Evolutionary conservation across 768 basidiomycete species (phyloP).

Genomic region (Gelatoporia subvermispora): DNA sequence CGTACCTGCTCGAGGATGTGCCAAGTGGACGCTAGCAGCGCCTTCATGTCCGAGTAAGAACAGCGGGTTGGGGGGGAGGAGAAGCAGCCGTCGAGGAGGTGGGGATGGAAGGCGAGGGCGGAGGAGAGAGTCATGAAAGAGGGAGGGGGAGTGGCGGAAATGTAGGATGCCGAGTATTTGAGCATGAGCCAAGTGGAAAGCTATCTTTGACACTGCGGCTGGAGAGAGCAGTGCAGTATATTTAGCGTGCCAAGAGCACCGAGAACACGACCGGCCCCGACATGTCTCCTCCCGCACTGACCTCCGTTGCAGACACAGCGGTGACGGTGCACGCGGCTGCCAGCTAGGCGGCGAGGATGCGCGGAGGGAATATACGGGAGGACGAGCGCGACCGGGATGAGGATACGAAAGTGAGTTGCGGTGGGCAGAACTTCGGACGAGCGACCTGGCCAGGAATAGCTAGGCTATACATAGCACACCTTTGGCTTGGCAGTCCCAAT

Average conservation of each 20-base stretch:
- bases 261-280: constrained; percentile 11
- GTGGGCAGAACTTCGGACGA: neutral
- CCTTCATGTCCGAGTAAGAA: constrained; percentile 18
- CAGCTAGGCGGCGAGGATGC: neutral
- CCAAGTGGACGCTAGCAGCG: constrained; percentile 41
- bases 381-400: neutral
- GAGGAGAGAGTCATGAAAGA: constrained; percentile 25
- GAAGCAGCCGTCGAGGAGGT: constrained; percentile 4
- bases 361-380: neutral
- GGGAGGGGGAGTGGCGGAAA: constrained; percentile 13
- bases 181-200: constrained; percentile 40
- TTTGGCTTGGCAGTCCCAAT: constrained; percentile 16
- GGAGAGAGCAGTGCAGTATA: constrained; percentile 26
- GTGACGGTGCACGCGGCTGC: neutral
- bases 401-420: neutral
- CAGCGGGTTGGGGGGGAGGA: constrained; percentile 5
- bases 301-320: neutral
- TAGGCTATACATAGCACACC: neutral
- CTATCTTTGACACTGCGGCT: constrained; percentile 38
- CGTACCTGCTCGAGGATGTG: constrained; percentile 43
- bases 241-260: constrained; percentile 39
- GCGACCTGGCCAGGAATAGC: neutral
- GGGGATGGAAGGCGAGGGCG: constrained; percentile 17
- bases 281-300: neutral
- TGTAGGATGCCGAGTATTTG: constrained; percentile 26